Conservation (phyloP, 2,329 filamentous ascomycete genomes). For the Ustilaginoidea virens region DNA sequence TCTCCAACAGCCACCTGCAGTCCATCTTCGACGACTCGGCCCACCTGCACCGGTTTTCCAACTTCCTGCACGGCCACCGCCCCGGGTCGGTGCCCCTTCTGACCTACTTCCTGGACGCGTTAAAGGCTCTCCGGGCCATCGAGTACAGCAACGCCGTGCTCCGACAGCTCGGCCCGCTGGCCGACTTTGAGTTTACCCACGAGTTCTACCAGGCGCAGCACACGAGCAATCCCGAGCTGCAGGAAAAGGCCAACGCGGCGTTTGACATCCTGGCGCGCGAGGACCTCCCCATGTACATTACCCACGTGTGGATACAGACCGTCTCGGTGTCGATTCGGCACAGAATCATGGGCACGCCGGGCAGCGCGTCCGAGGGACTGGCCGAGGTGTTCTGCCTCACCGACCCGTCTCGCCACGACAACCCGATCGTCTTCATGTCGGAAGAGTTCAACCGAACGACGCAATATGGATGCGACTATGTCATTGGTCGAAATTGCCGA, state of each 20-base stretch:
- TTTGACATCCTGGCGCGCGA: slow-evolving; percentile 49
- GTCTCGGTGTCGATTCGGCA: slow-evolving; percentile 52
- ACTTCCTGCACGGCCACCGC: slow-evolving; percentile 44
- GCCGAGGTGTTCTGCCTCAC: slow-evolving; percentile 65
- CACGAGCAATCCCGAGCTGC: slow-evolving; percentile 41
- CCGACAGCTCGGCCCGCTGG: slow-evolving; percentile 4
- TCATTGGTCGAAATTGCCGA: slow-evolving; percentile 61
- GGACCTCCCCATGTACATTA: slow-evolving; percentile 57
- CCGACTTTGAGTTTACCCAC: slow-evolving; percentile 7
- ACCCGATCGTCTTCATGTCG: slow-evolving; percentile 62
- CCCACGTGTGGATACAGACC: slow-evolving; percentile 50
- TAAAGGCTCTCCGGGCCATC: slow-evolving; percentile 57
- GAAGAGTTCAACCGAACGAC: slow-evolving; percentile 61
- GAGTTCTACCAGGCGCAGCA: slow-evolving; percentile 4
- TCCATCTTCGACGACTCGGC: slow-evolving; percentile 50
- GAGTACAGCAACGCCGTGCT: slow-evolving; percentile 47
- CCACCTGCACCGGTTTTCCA: slow-evolving; percentile 48
- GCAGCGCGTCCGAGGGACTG: slow-evolving; percentile 54
- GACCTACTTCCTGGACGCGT: slow-evolving; percentile 55
- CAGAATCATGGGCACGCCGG: slow-evolving; percentile 50
- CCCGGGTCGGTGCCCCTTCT: slow-evolving; percentile 50
- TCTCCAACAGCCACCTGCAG: slow-evolving; percentile 49
- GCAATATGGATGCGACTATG: slow-evolving; percentile 47
- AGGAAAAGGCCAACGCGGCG: slow-evolving; percentile 45
- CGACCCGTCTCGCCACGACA: slow-evolving; percentile 55